A percentile compares a stretch with the other conserved stretches of the same genome.
These are phyloP conservation scores for Cercospora zeae-maydis DNA, from an alignment of 2,329 filamentous ascomycete genomes.

Conservation along the genomic window DNA sequence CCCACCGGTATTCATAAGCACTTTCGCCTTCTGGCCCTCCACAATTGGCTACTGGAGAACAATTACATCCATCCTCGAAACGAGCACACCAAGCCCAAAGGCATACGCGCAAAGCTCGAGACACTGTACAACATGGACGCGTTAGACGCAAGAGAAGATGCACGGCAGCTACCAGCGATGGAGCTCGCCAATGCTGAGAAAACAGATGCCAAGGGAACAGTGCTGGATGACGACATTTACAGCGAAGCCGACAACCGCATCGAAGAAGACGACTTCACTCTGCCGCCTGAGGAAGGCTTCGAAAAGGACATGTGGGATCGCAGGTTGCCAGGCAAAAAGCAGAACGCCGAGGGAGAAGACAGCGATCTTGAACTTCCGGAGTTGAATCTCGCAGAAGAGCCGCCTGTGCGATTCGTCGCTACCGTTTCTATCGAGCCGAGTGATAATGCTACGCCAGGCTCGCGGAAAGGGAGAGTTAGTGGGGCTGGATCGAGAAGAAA, in stretches of 20 bases:
- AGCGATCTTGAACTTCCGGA: conserved; percentile 31
- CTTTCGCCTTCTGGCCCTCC: conserved; percentile 82
- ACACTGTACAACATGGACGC: conserved; percentile 80
- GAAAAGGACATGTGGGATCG: conserved; percentile 45
- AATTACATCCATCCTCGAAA: conserved; percentile 35
- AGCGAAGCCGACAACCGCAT: conserved; percentile 37
- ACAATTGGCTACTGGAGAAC: conserved; percentile 34
- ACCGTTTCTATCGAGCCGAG: conserved; percentile 32
- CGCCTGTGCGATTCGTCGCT: conserved; percentile 35
- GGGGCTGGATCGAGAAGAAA: conserved; percentile 18
- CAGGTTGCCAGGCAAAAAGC: conserved; percentile 28
- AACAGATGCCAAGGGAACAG: conserved; percentile 33
- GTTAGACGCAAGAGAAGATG: conserved; percentile 76
- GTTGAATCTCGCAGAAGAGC: conserved; percentile 32
- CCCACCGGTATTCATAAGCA: conserved; percentile 96
- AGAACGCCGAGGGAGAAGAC: conserved; percentile 21
- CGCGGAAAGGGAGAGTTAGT: conserved; percentile 16
- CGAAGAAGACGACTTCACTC: conserved; percentile 41
- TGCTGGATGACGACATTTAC: conserved; percentile 39
- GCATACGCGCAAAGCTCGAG: conserved; percentile 85
- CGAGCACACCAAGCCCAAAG: conserved; percentile 76
- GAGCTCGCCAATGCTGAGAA: conserved; percentile 42
- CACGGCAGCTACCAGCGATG: conserved; percentile 51
- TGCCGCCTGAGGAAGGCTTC: conserved; percentile 40
- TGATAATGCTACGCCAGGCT: conserved; percentile 25